Evolutionary conservation across 805 yeast genomes (phyloP).

Genomic region (Dipodascopsis uninucleata): DNA sequence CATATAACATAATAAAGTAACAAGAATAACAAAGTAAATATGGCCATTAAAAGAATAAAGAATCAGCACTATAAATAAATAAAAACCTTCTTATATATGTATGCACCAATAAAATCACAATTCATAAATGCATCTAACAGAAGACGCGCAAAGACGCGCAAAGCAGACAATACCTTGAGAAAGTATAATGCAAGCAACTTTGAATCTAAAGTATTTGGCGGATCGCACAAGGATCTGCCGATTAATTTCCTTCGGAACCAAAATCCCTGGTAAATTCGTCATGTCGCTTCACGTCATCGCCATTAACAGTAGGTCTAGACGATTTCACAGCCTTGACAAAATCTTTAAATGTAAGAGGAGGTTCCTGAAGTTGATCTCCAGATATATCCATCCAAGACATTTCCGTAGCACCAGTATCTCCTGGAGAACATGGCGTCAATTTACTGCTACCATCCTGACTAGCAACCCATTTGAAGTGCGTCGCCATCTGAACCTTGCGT

Average conservation of each 20-base stretch:
- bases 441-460: slow-evolving; percentile 40
- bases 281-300: slow-evolving; percentile 74
- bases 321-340: slow-evolving; percentile 87
- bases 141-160: too few relatives aligned
- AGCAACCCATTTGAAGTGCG: slow-evolving; percentile 74
- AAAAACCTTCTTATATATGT: too few relatives aligned
- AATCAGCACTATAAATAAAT: too few relatives aligned
- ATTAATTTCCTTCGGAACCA: slow-evolving; percentile 93
- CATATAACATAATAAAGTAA: too few relatives aligned
- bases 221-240: too few relatives aligned
- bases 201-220: too few relatives aligned
- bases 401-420: slow-evolving; percentile 80
- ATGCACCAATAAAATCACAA: too few relatives aligned
- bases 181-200: too few relatives aligned
- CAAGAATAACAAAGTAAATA: too few relatives aligned
- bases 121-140: too few relatives aligned
- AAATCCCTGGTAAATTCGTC: slow-evolving; percentile 87
- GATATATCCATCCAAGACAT: slow-evolving; percentile 92
- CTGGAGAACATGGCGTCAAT: slow-evolving; percentile 94
- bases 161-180: too few relatives aligned
- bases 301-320: slow-evolving; percentile 93
- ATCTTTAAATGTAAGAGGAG: slow-evolving; percentile 83
- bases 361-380: slow-evolving; percentile 85
- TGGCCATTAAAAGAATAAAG: too few relatives aligned
- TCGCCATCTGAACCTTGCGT: slow-evolving; percentile 89